These are phyloP conservation scores for Coemansia javaensis DNA, from an alignment of 192 early-diverging fungal genomes.

Conservation along the genomic window DNA sequence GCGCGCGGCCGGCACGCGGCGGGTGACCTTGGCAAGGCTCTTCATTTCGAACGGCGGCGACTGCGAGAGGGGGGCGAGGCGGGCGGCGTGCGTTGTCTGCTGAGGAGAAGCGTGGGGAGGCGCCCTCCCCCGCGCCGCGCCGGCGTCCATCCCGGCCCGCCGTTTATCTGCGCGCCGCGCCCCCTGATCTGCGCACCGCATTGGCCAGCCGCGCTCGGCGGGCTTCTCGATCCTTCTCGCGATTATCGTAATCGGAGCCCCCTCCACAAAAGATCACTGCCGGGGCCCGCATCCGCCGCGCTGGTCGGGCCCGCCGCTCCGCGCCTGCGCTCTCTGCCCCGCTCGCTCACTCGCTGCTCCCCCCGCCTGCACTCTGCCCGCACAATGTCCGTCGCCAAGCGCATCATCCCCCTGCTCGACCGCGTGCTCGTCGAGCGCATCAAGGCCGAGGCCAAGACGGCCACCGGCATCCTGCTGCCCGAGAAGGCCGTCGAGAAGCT, in stretches of 20 bases:
- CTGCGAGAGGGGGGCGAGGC: background rate
- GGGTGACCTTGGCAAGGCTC: slow-evolving; percentile 47
- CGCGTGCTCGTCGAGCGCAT: slow-evolving; percentile 95
- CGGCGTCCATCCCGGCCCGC: no score
- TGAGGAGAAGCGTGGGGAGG: background rate
- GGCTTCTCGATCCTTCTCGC: slow-evolving; percentile 14
- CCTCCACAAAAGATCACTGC: background rate
- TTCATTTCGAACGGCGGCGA: slow-evolving; percentile 16
- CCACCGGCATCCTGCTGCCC: slow-evolving; percentile 92
- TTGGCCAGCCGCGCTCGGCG: slow-evolving; percentile 7
- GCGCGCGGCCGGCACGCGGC: slow-evolving; percentile 33
- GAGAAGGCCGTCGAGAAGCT: slow-evolving; percentile 97
- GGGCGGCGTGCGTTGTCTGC: background rate
- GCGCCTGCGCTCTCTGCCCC: background rate
- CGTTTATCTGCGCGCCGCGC: background rate
- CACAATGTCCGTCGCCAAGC: slow-evolving; percentile 55
- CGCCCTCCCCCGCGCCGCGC: background rate
- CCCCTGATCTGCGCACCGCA: background rate
- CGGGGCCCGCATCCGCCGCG: background rate
- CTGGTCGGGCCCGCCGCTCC: background rate
- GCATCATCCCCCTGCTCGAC: slow-evolving; percentile 95
- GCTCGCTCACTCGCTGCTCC: background rate
- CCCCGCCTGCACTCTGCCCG: background rate
- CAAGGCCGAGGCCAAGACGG: slow-evolving; percentile 87
- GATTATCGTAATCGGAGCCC: slow-evolving; percentile 19